Evolutionary conservation across 257 asterid genomes (phyloP), one percentile per base, ranked within the genome.

Genomic region (Vinca minor): DNA sequence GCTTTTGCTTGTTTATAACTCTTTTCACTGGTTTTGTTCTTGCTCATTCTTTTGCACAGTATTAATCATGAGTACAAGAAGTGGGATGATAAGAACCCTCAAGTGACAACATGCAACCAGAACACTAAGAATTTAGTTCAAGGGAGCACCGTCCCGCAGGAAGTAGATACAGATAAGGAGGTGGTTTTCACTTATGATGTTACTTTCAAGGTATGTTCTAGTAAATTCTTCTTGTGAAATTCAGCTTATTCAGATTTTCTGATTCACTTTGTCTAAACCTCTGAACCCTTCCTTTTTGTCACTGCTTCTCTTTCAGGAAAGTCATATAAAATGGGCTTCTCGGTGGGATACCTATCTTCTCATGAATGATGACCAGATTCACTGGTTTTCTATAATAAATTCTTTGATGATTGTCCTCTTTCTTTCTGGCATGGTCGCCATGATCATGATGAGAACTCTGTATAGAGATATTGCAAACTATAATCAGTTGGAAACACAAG

Each of bases 341-440:
- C 83, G 96, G 47, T 89, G 96, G 96, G 96, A 89, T 73, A 86
- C 96, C 18, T 89, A 89, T 71, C 95, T 89, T 75, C 90, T 89
- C 64, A 89, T 89, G 96, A 89, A 89, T 50, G 95, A 89, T 48
- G 96, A 89, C 77, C 96, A 84, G 72, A 88, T 88, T 53, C 96
- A 88, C 78, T 88, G 96, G 96, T 89, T 89, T 70, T 89, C 96
- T 62, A 89, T 89, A 81, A 89, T 89, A 67, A 89, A 89, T 76
- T 89, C 96, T 20, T 74, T 89, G 78, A 86, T 89, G 96, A 89
- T 89, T 47, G 96, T 89, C 73, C 94, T 89, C 68, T 89, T 89
- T 83, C 88, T 89, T 56, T 89, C 96, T 46, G 96, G 96, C 48
- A 89, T 86, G 96, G 93, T 89, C 66, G 96, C 96, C 73, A 89